Percentiles rank a stretch among this genome's conserved stretches.
Evolutionary conservation across 257 asterid species (phyloP).

Genomic region (Plantago ovata): DNA sequence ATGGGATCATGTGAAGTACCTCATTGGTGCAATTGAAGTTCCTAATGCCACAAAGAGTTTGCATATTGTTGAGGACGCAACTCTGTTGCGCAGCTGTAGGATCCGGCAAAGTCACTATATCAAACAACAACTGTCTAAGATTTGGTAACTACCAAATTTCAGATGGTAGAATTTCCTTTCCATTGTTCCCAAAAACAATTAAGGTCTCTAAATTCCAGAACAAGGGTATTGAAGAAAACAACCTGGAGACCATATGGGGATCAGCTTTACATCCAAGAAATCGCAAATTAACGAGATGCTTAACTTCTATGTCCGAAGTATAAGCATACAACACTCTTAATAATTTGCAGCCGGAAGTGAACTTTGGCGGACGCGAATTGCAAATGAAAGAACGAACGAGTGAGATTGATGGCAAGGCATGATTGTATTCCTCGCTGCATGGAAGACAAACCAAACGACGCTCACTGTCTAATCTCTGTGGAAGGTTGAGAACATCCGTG

Average conservation of each 20-base stretch:
- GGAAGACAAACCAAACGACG: conserved; percentile 8
- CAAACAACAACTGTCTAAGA: conserved; percentile 6
- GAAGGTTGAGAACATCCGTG: background rate
- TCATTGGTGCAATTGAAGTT: conserved; percentile 10
- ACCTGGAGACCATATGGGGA: background rate
- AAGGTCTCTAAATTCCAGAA: background rate
- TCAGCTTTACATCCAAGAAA: background rate
- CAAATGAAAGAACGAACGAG: background rate
- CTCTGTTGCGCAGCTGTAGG: background rate
- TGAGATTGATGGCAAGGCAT: background rate
- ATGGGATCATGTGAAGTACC: conserved; percentile 13
- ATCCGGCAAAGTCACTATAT: background rate
- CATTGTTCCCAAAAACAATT: background rate
- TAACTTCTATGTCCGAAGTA: conserved; percentile 7
- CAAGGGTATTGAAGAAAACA: background rate
- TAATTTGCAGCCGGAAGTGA: background rate
- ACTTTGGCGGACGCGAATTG: background rate
- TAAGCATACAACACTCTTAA: background rate
- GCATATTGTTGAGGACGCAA: conserved; percentile 7
- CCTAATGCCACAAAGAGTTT: background rate
- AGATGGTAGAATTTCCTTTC: background rate
- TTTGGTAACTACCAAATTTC: conserved; percentile 15
- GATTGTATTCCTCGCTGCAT: background rate
- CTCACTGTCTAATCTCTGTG: background rate
- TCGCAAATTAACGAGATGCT: background rate